Evolutionary conservation across 805 yeast species (phyloP), one percentile per base, ranked within the genome.

Genomic region (Wickerhamomyces silvicola): DNA sequence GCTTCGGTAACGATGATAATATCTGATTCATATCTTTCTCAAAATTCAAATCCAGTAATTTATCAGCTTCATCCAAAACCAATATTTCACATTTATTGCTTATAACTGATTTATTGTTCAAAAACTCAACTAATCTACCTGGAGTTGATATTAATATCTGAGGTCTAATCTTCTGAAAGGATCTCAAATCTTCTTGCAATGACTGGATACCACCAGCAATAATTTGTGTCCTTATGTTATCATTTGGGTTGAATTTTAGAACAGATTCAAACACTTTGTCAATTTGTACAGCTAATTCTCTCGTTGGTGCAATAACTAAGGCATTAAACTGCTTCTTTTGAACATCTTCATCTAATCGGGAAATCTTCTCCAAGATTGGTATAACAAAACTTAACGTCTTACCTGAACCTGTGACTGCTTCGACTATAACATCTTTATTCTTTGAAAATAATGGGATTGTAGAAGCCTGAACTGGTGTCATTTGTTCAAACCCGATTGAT

Each of bases 381-480:
- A 92, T 68, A 5, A 78, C 75, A 61, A 83, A 92, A 4, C 97
- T 81, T n/a, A 88, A 56, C 0, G 98, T 92, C 54, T 92, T 92
- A n/a, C 98, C 98, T 0, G 97, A 87, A 0, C 98, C 98, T 0
- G 98, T 92, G 2, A 86, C 95, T 0, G 97, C 95, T 54, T 92
- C 97, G 2, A 87, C 97, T 7, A 92, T 92, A 4, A 92, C 96
- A 59, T 92, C 98, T 50, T 90, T 90, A 51, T 87, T 82, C 13
- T 77, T 77, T 15, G 80, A 59, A 42, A 92, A 72, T 38, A 88
- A 61, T 0, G 98, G 98, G 30, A 92, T 82, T 0, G 94, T 79
- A 0, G 97, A 75, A 0, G 98, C 97, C 54, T 92, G 98, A 0
- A 92, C 98, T 0, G 98, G 95, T 0, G 98, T 92, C 96, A 90